phyloP scores from a whole-genome alignment of 2,329 filamentous ascomycete species.

The Colletotrichum sp. region DNA sequence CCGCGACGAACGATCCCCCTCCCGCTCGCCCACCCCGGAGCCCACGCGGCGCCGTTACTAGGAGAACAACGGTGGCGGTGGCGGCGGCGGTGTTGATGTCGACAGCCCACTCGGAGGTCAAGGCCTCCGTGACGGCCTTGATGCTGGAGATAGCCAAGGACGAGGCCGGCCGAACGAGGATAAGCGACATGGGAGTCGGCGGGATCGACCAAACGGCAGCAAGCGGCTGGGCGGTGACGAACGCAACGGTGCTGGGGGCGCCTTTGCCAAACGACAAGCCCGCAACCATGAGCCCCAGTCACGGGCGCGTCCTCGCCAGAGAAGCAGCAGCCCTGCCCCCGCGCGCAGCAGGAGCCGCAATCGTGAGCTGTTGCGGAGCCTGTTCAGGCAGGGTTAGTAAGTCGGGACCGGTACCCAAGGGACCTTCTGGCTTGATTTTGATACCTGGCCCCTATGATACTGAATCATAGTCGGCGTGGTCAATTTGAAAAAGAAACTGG shows the following conservation, averaged over 20 bases:
- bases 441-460: background rate
- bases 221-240: background rate
- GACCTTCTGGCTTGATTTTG: background rate
- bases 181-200: background rate
- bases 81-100: background rate
- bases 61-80: background rate
- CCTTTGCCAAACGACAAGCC: background rate
- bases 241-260: background rate
- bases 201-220: background rate
- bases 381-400: background rate
- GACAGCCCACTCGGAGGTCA: background rate
- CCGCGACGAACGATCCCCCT: slow-evolving; percentile 81
- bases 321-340: background rate
- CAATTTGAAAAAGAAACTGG: background rate
- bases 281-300: background rate
- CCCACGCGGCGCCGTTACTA: slow-evolving; percentile 76
- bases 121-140: background rate
- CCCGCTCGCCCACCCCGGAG: slow-evolving; percentile 84
- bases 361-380: background rate
- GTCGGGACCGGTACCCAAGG: background rate
- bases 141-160: background rate
- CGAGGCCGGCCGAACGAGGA: background rate
- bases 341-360: background rate
- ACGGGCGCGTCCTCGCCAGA: background rate
- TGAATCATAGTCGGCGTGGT: background rate